Evolutionary conservation across 2,329 filamentous ascomycete species (phyloP).

Genomic region (Chaetomium globosum): DNA sequence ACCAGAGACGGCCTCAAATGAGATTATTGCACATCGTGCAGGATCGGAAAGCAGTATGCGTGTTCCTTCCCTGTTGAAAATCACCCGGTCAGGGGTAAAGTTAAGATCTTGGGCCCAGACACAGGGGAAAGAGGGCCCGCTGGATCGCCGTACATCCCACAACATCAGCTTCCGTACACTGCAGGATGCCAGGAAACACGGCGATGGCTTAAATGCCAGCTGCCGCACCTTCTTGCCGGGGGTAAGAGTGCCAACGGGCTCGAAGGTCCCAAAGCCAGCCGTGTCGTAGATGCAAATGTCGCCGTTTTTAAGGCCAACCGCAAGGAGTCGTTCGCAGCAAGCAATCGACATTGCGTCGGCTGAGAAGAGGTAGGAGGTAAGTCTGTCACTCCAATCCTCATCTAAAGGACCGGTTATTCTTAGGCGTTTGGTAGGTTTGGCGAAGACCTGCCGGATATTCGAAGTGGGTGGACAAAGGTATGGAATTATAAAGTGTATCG

Average conservation of each 20-base stretch:
- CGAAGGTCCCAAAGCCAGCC: neutral
- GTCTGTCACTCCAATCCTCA: conserved; percentile 6
- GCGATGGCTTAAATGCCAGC: neutral
- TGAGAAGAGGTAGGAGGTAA: conserved; percentile 4
- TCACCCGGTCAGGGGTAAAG: neutral
- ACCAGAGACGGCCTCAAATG: neutral
- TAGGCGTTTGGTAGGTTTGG: conserved; percentile 7
- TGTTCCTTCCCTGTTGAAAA: neutral
- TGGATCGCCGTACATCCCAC: neutral
- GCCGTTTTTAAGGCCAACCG: neutral
- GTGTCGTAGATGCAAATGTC: neutral
- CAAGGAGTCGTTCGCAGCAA: conserved; percentile 1
- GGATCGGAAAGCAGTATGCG: neutral
- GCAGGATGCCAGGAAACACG: neutral
- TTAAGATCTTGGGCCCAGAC: neutral
- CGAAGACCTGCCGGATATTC: conserved; percentile 15
- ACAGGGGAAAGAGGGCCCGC: neutral
- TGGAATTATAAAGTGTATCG: conserved; percentile 22
- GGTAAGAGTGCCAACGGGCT: neutral
- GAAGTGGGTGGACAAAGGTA: conserved; percentile 18
- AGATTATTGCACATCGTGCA: neutral
- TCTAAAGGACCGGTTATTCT: neutral
- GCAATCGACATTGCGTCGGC: neutral
- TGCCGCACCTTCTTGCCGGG: neutral
- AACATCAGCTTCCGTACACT: neutral